Conservation (phyloP, 2,329 filamentous ascomycete species). For the Raffaelea albimanens region DNA sequence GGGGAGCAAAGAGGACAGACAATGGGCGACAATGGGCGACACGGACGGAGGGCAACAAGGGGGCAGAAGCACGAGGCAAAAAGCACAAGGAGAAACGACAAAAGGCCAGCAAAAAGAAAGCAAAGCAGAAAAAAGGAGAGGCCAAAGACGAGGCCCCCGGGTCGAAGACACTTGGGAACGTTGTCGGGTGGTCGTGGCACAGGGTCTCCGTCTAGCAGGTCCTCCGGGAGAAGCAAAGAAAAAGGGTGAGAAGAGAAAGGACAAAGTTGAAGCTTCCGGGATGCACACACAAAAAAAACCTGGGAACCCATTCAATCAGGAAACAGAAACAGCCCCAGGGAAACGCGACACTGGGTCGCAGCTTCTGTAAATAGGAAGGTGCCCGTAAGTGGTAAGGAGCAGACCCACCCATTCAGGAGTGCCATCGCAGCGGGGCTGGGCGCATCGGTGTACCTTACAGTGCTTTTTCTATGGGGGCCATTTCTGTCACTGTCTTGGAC, state of each 20-base stretch:
- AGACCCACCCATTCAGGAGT: neutral
- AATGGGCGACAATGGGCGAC: neutral
- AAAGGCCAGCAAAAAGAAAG: neutral
- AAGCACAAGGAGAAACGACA: neutral
- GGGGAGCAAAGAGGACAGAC: neutral
- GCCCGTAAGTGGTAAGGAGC: neutral
- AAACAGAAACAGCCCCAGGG: neutral
- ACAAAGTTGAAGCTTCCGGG: neutral
- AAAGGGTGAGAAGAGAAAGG: neutral
- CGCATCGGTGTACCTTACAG: no score
- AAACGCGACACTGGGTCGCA: neutral
- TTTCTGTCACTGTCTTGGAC: no score
- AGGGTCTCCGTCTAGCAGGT: neutral
- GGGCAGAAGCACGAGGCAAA: neutral
- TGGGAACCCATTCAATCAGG: neutral
- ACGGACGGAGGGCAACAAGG: neutral
- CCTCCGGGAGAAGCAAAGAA: neutral
- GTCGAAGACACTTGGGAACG: neutral
- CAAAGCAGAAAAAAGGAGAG: neutral
- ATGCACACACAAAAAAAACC: neutral
- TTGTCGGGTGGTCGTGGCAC: neutral
- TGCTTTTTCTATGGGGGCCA: no score
- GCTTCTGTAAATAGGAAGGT: neutral
- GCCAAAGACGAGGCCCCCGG: neutral
- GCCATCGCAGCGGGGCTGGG: no score